Conservation (phyloP, 2,329 filamentous ascomycete genomes). For the Penicillium freii region DNA sequence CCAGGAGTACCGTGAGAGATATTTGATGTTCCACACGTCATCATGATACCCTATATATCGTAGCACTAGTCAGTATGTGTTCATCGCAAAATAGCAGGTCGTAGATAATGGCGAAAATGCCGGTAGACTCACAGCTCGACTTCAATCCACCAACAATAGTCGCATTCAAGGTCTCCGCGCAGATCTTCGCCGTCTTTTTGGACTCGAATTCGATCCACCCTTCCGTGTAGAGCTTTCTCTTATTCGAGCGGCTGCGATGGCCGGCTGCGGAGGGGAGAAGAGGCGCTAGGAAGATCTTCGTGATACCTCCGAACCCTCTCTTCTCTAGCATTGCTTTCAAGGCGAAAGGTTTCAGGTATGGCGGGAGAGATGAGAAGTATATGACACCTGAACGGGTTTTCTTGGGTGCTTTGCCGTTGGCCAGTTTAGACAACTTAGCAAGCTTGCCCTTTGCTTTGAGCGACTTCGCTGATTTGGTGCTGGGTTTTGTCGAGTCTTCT, state of each 20-base stretch:
- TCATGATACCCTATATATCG: constrained; percentile 37
- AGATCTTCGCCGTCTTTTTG: constrained; percentile 43
- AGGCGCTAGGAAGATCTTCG: constrained; percentile 46
- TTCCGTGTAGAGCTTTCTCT: constrained; percentile 46
- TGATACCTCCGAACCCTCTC: constrained; percentile 44
- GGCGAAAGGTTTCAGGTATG: constrained; percentile 49
- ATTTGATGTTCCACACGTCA: constrained; percentile 50
- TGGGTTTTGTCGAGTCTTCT: constrained; percentile 8
- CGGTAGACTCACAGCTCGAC: constrained; percentile 34
- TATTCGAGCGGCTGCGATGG: constrained; percentile 34
- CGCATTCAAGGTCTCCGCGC: constrained; percentile 48
- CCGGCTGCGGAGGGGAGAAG: constrained; percentile 28
- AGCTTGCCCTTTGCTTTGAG: constrained; percentile 18
- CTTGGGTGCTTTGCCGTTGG: constrained; percentile 15
- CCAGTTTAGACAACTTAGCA: constrained; percentile 8
- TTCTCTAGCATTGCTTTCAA: constrained; percentile 44
- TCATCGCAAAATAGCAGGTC: neutral
- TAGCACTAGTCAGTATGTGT: neutral
- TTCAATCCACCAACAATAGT: constrained; percentile 45
- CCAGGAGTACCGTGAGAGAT: constrained; percentile 45
- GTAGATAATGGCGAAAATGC: neutral
- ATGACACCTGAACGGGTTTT: constrained; percentile 44
- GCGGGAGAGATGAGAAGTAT: constrained; percentile 47
- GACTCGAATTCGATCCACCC: constrained; percentile 50
- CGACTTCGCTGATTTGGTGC: constrained; percentile 6